A percentile compares a stretch with the other conserved stretches of the same genome.
phyloP scores from a whole-genome alignment of 2,329 filamentous ascomycete species.

The Aspergillus aculeatus region DNA sequence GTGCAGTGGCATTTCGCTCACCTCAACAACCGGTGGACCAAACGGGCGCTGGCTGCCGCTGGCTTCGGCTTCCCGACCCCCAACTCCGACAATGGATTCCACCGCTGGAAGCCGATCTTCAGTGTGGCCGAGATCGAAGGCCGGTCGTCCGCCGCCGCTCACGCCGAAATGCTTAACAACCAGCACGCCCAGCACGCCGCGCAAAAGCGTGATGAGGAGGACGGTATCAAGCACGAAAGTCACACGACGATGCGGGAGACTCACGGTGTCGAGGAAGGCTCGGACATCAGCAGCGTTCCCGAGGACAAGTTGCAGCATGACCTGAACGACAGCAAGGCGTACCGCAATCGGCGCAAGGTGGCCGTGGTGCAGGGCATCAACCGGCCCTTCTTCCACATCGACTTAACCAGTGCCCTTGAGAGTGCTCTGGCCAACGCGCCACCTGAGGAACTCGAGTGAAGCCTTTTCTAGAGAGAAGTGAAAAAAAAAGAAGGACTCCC shows the following conservation, averaged over 20 bases:
- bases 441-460: constrained; percentile 20
- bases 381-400: constrained; percentile 88
- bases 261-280: constrained; percentile 28
- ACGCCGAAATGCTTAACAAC: constrained; percentile 64
- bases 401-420: constrained; percentile 84
- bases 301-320: constrained; percentile 47
- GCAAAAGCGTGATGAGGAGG: constrained; percentile 29
- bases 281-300: constrained; percentile 29
- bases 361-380: constrained; percentile 83
- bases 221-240: constrained; percentile 31
- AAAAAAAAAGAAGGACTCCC: constrained; percentile 9
- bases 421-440: constrained; percentile 80
- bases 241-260: constrained; percentile 34
- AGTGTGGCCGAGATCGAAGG: constrained; percentile 84
- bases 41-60: constrained; percentile 79
- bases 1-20: constrained; percentile 97
- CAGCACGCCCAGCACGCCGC: constrained; percentile 37
- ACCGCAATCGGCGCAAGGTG: constrained; percentile 40
- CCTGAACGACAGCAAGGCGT: constrained; percentile 50
- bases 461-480: background rate
- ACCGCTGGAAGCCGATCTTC: constrained; percentile 92
- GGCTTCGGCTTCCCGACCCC: constrained; percentile 82
- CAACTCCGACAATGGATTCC: constrained; percentile 52
- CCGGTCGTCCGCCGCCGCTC: constrained; percentile 64
- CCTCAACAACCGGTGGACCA: constrained; percentile 92